These are phyloP conservation scores for Pichia sp. DNA, from an alignment of 1,139 yeast genomes.

Conservation along the genomic window DNA sequence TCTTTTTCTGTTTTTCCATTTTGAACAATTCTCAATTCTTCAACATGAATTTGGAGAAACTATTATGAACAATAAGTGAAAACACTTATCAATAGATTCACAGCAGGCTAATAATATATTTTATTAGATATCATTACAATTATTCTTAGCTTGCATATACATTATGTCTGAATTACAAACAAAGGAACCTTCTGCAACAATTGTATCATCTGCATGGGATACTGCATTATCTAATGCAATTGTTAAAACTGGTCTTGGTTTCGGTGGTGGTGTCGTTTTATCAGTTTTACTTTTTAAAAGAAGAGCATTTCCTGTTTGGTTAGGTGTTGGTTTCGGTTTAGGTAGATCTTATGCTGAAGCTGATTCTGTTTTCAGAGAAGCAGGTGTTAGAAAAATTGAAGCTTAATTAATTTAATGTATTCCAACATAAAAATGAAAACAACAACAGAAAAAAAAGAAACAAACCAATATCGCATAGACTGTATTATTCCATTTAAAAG, in stretches of 20 bases:
- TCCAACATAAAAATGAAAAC: no score
- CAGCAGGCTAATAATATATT: no score
- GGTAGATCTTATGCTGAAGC: conserved; percentile 99
- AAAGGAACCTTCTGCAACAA: neutral
- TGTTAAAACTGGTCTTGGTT: conserved; percentile 95
- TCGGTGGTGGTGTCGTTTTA: conserved; percentile 92
- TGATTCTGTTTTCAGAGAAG: conserved; percentile 86
- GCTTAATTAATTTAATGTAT: conserved; percentile 34
- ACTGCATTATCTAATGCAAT: conserved; percentile 89
- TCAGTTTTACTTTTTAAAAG: conserved; percentile 89
- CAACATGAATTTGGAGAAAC: neutral
- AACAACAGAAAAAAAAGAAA: no score
- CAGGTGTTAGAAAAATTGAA: conserved; percentile 67
- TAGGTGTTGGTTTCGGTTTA: conserved; percentile 91
- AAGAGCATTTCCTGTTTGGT: conserved; percentile 95
- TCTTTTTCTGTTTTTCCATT: neutral
- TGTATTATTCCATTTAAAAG: no score
- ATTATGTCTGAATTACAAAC: conserved; percentile 19
- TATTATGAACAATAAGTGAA: no score
- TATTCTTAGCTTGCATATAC: no score
- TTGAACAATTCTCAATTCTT: neutral
- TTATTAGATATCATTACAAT: no score
- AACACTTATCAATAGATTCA: neutral
- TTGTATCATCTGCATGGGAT: conserved; percentile 61
- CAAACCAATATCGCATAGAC: no score